phyloP scores from a whole-genome alignment of 1,284 basidiomycete genomes.

The Volvariella volvacea region DNA sequence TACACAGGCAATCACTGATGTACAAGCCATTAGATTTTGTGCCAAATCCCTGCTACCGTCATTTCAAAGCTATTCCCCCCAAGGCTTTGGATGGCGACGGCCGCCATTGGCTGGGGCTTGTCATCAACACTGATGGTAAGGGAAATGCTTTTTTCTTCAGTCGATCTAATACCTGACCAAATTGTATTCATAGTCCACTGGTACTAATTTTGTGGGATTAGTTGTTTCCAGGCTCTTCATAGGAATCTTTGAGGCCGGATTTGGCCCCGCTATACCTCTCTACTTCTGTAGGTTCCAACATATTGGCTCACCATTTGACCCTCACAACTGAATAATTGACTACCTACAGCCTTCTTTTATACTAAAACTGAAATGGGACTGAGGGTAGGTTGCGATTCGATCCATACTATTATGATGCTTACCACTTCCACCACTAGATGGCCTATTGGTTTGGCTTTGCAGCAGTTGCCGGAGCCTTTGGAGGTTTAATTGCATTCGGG shows the following conservation, averaged over 20 bases:
- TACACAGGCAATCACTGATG: background rate
- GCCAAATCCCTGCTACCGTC: constrained; percentile 63
- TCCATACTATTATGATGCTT: background rate
- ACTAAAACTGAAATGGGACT: constrained; percentile 67
- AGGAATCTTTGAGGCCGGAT: constrained; percentile 68
- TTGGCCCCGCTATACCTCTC: constrained; percentile 66
- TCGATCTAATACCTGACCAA: background rate
- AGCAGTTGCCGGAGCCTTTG: constrained; percentile 73
- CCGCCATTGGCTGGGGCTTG: constrained; percentile 65
- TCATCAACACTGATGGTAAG: constrained; percentile 65
- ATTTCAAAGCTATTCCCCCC: constrained; percentile 63
- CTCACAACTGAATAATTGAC: constrained; percentile 1
- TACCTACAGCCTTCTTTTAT: constrained; percentile 59
- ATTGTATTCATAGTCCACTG: constrained; percentile 38
- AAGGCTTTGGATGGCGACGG: constrained; percentile 55
- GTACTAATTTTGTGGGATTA: constrained; percentile 51
- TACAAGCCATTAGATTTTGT: constrained; percentile 70
- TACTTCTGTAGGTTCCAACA: constrained; percentile 71
- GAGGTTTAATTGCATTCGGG: constrained; percentile 69
- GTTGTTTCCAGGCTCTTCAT: constrained; percentile 54
- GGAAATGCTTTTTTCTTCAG: background rate
- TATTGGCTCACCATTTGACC: too few relatives aligned
- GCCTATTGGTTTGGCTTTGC: constrained; percentile 79
- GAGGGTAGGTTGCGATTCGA: constrained; percentile 28
- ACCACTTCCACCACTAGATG: constrained; percentile 26